Evolutionary conservation across 1,139 yeast genomes (phyloP).

Genomic region (Arxiozyma slooffiae): DNA sequence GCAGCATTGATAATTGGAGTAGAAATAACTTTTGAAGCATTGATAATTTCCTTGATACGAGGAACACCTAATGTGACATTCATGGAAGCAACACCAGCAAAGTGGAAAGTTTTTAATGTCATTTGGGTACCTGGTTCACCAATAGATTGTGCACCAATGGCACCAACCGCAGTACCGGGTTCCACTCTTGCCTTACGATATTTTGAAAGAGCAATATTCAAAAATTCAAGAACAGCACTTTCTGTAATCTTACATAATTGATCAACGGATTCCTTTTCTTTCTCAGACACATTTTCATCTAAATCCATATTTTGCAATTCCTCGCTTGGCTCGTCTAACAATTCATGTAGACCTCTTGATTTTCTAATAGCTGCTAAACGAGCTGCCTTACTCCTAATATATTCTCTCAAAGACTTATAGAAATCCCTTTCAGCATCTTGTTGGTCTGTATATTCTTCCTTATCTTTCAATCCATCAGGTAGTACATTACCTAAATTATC

Average conservation of each 20-base stretch:
- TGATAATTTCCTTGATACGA: conserved; percentile 95
- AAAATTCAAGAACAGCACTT: conserved; percentile 52
- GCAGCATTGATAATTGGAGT: conserved; percentile 96
- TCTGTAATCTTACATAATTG: conserved; percentile 69
- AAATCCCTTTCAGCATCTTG: conserved; percentile 79
- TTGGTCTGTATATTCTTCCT: conserved; percentile 62
- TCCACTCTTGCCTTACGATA: conserved; percentile 89
- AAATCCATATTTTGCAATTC: conserved; percentile 38
- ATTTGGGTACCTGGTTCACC: conserved; percentile 99
- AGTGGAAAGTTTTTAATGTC: conserved; percentile 98
- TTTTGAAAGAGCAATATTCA: conserved; percentile 69
- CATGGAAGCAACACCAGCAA: conserved; percentile 99
- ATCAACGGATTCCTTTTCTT: conserved; percentile 44
- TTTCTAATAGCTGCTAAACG: conserved; percentile 50
- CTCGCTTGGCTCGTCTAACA: conserved; percentile 38
- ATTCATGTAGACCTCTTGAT: conserved; percentile 40
- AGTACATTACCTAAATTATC: conserved; percentile 66
- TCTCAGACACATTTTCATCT: conserved; percentile 35
- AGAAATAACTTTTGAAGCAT: conserved; percentile 89
- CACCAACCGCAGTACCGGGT: conserved; percentile 99
- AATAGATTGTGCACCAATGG: conserved; percentile 97
- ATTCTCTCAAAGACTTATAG: conserved; percentile 63
- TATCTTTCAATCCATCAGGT: conserved; percentile 35
- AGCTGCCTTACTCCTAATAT: conserved; percentile 47
- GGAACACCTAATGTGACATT: conserved; percentile 98